phyloP scores from a whole-genome alignment of 2,329 filamentous ascomycete genomes.

The Cucurbitaria berberidis region DNA sequence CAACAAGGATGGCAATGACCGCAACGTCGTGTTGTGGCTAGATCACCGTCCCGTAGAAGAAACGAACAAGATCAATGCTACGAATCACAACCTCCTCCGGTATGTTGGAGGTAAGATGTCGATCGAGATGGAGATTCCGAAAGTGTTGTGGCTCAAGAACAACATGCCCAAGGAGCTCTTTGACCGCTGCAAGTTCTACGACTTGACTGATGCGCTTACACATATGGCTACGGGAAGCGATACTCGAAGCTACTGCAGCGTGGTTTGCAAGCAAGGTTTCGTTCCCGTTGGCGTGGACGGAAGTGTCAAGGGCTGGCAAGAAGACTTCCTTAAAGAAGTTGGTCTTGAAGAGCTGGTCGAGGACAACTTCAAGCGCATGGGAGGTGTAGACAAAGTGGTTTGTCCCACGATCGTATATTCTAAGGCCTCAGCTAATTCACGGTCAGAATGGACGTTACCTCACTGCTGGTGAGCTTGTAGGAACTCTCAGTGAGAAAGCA shows the following conservation, averaged over 20 bases:
- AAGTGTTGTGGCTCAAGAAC: slow-evolving; percentile 98
- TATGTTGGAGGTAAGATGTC: slow-evolving; percentile 99
- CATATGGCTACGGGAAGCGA: slow-evolving; percentile 93
- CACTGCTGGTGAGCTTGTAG: slow-evolving; percentile 90
- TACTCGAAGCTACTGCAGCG: slow-evolving; percentile 91
- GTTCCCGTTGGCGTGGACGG: slow-evolving; percentile 97
- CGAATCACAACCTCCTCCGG: slow-evolving; percentile 87
- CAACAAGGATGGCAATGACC: slow-evolving; percentile 76
- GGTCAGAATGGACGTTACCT: slow-evolving; percentile 92
- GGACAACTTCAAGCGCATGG: slow-evolving; percentile 90
- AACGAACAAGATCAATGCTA: slow-evolving; percentile 91
- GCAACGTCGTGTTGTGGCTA: slow-evolving; percentile 96
- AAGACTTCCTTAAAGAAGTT: slow-evolving; percentile 87
- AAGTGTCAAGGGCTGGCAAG: slow-evolving; percentile 97
- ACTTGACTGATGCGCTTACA: slow-evolving; percentile 89
- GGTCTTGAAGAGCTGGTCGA: slow-evolving; percentile 83
- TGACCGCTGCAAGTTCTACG: slow-evolving; percentile 94
- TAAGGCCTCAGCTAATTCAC: slow-evolving; percentile 37
- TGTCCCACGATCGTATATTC: slow-evolving; percentile 49
- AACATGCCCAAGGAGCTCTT: slow-evolving; percentile 94
- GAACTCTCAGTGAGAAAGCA: slow-evolving; percentile 81
- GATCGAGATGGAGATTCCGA: slow-evolving; percentile 99
- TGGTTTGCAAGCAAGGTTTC: slow-evolving; percentile 96
- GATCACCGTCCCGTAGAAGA: slow-evolving; percentile 92
- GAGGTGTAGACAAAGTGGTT: slow-evolving; percentile 94